phyloP scores from a whole-genome alignment of 176 grass and related monocot genomes.

The Themeda triandra region DNA sequence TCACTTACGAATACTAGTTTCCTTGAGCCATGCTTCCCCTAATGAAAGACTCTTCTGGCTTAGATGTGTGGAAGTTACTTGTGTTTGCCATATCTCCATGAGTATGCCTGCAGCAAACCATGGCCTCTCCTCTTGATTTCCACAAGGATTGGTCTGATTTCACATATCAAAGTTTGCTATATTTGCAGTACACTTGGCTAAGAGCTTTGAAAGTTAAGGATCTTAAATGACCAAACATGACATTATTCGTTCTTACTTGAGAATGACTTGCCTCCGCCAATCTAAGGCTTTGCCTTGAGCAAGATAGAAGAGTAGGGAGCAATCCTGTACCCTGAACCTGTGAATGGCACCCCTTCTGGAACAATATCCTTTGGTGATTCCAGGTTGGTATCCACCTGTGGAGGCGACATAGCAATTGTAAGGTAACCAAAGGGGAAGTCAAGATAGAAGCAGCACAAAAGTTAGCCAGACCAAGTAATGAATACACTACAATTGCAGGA shows the following conservation, averaged over 20 bases:
- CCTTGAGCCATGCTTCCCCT: constrained; percentile 1
- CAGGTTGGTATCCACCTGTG: constrained; percentile 89
- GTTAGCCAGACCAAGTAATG: not conserved
- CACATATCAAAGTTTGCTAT: not conserved
- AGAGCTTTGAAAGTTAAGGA: not conserved
- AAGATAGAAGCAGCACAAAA: not conserved
- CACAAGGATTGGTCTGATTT: not conserved
- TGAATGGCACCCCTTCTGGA: constrained; percentile 52
- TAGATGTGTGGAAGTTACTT: not conserved
- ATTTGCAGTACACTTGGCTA: not conserved
- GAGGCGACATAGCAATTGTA: constrained; percentile 1
- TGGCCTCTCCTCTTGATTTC: not conserved
- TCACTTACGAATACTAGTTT: not conserved
- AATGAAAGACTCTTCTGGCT: not conserved
- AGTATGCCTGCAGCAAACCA: not conserved
- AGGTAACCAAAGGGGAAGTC: not conserved
- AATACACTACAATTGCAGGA: not conserved
- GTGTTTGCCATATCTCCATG: not conserved
- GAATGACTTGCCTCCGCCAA: constrained; percentile 8
- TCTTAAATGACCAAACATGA: not conserved
- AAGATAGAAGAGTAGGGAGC: constrained; percentile 80
- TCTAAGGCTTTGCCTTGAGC: constrained; percentile 71
- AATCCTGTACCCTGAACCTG: constrained; percentile 49
- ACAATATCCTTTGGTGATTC: constrained; percentile 80
- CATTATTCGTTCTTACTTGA: constrained; percentile 24